Evolutionary conservation across 2,329 filamentous ascomycete species (phyloP).

Genomic region (Pseudopyricularia javanii): DNA sequence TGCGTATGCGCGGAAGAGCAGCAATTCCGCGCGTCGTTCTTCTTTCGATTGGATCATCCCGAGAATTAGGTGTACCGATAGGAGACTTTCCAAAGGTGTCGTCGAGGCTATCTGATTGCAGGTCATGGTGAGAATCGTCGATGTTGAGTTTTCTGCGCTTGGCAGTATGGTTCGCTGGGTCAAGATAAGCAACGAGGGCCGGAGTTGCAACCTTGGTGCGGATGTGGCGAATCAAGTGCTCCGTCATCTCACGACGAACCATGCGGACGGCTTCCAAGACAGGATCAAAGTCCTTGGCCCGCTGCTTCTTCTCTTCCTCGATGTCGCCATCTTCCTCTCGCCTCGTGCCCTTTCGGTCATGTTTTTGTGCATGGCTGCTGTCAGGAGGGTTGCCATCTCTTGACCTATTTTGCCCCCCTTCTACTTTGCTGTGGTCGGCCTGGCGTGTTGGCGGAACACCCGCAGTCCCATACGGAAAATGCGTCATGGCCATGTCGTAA

Average conservation of each 20-base stretch:
- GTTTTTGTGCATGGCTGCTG: constrained; percentile 36
- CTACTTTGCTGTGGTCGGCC: not conserved
- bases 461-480: constrained; percentile 32
- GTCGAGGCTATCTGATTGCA: constrained; percentile 37
- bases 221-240: constrained; percentile 81
- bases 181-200: constrained; percentile 66
- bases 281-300: constrained; percentile 84
- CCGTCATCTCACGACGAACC: constrained; percentile 67
- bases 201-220: constrained; percentile 78
- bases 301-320: constrained; percentile 80
- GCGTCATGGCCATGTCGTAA: constrained; percentile 83
- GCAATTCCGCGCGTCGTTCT: constrained; percentile 46
- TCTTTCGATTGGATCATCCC: constrained; percentile 48
- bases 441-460: not conserved
- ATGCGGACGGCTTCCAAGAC: constrained; percentile 70
- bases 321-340: constrained; percentile 70
- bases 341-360: constrained; percentile 51
- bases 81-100: constrained; percentile 50
- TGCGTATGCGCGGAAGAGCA: constrained; percentile 63
- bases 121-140: constrained; percentile 51
- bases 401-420: constrained; percentile 14
- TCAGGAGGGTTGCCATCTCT: constrained; percentile 22
- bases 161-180: constrained; percentile 67
- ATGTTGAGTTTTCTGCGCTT: constrained; percentile 73
- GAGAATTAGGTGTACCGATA: constrained; percentile 52